phyloP scores from a whole-genome alignment of 345 rosid genomes.

The Aquilaria yunnanensis region DNA sequence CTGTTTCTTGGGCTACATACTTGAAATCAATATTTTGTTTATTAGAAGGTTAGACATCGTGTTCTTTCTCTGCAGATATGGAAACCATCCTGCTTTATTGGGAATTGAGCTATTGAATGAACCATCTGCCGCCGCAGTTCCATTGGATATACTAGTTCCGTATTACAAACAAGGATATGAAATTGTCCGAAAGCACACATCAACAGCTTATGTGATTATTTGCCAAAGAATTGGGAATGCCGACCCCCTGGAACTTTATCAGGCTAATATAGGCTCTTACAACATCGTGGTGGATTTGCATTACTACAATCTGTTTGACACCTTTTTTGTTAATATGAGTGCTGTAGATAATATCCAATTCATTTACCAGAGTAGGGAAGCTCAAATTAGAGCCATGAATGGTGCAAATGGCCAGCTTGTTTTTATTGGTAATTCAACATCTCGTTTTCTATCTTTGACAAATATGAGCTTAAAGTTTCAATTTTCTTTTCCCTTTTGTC shows the following conservation, averaged over 20 bases:
- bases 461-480: background rate
- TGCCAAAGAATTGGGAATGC: conserved; percentile 83
- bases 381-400: conserved; percentile 45
- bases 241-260: conserved; percentile 59
- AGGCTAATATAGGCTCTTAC: conserved; percentile 49
- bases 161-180: conserved; percentile 60
- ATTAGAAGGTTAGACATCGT: too few relatives aligned
- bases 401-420: conserved; percentile 45
- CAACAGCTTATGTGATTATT: conserved; percentile 49
- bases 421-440: conserved; percentile 39
- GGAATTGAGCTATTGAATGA: conserved; percentile 74
- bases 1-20: too few relatives aligned
- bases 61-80: conserved; percentile 36
- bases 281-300: conserved; percentile 67
- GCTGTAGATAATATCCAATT: conserved; percentile 39
- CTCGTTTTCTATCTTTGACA: background rate
- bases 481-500: background rate
- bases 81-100: conserved; percentile 48
- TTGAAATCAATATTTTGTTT: too few relatives aligned
- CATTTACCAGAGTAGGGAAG: conserved; percentile 39
- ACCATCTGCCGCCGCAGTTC: conserved; percentile 54
- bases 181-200: conserved; percentile 46
- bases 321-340: conserved; percentile 46
- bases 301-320: conserved; percentile 68
- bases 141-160: conserved; percentile 48